Evolutionary conservation across 352 stramenopile species (phyloP).

Genomic region (Pythium pyrilobum): DNA sequence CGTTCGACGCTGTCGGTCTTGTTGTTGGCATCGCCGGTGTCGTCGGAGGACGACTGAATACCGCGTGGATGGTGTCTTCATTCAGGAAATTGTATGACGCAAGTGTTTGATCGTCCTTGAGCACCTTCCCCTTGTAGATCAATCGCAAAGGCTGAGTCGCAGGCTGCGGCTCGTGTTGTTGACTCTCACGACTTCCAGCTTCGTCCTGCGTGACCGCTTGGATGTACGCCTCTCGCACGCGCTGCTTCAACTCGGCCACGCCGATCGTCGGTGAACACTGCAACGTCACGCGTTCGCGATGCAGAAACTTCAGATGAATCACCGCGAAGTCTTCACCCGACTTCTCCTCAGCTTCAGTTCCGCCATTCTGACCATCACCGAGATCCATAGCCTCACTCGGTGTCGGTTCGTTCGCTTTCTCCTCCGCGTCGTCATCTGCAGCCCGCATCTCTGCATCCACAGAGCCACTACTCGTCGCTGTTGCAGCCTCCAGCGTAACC

Average conservation of each 20-base stretch:
- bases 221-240: slow-evolving; percentile 10
- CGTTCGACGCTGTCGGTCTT: not conserved
- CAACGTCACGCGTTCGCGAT: slow-evolving; percentile 19
- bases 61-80: slow-evolving; percentile 18
- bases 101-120: slow-evolving; percentile 19
- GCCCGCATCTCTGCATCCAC: too few relatives aligned
- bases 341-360: too few relatives aligned
- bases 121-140: slow-evolving; percentile 24
- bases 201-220: slow-evolving; percentile 2
- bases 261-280: slow-evolving; percentile 12
- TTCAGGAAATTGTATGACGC: slow-evolving; percentile 16
- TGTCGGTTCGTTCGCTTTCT: too few relatives aligned
- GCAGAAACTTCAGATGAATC: slow-evolving; percentile 21
- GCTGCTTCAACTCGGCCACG: slow-evolving; percentile 18
- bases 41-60: slow-evolving; percentile 10
- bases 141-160: slow-evolving; percentile 13
- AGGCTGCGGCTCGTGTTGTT: slow-evolving; percentile 1
- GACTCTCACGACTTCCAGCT: not conserved
- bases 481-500: too few relatives aligned
- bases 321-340: not conserved
- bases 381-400: too few relatives aligned
- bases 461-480: too few relatives aligned
- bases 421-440: too few relatives aligned
- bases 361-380: too few relatives aligned
- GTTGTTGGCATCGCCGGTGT: not conserved